These are phyloP conservation scores for Cynara cardunculus DNA, from an alignment of 129 eudicot species.

Conservation along the genomic window DNA sequence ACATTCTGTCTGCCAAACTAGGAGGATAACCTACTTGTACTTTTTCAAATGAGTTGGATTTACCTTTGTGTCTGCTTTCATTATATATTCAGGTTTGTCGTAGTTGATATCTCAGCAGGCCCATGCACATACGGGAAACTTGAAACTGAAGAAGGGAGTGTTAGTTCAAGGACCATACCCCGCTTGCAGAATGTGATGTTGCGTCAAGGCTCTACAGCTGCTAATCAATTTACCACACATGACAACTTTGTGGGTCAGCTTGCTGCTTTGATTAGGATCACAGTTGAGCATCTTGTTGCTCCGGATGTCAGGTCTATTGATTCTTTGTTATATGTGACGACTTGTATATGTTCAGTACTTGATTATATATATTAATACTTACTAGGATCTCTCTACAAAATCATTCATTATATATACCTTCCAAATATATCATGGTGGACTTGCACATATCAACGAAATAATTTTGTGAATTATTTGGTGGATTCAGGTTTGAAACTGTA, in stretches of 20 bases:
- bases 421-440: neutral
- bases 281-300: constrained; percentile 56
- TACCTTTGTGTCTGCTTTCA: constrained; percentile 2
- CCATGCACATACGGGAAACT: constrained; percentile 92
- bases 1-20: neutral
- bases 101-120: constrained; percentile 87
- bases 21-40: neutral
- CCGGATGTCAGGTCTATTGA: constrained; percentile 49
- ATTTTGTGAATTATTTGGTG: constrained; percentile 8
- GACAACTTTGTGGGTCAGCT: constrained; percentile 79
- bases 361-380: neutral
- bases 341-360: constrained; percentile 1
- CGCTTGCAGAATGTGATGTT: constrained; percentile 63
- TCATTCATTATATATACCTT: constrained; percentile 6
- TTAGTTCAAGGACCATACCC: constrained; percentile 83
- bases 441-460: neutral
- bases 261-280: constrained; percentile 72
- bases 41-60: neutral
- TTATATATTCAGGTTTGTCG: constrained; percentile 59
- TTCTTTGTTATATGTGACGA: neutral
- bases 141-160: constrained; percentile 99
- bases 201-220: constrained; percentile 40
- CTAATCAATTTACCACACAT: constrained; percentile 51
- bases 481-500: constrained; percentile 83
- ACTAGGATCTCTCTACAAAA: neutral